Evolutionary conservation across 139 green algal genomes (phyloP).

Genomic region (Axilococcus clingmanii): DNA sequence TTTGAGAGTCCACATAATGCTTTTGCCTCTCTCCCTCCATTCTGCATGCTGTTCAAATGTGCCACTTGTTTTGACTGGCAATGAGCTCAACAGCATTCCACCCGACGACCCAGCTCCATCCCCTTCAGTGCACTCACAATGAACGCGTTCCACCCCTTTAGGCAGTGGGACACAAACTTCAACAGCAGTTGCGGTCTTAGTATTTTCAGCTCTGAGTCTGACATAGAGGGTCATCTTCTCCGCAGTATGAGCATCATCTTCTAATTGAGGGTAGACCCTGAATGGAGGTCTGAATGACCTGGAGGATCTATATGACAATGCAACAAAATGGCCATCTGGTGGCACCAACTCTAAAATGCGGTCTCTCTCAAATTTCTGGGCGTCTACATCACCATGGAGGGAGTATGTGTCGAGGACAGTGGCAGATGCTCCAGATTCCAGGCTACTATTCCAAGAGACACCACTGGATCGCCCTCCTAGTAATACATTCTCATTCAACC

Average conservation of each 20-base stretch:
- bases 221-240: conserved; percentile 30
- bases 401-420: conserved; percentile 26
- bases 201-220: conserved; percentile 16
- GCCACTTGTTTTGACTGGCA: conserved; percentile 7
- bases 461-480: conserved; percentile 38
- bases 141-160: conserved; percentile 40
- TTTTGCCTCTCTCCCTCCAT: conserved; percentile 49
- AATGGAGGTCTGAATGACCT: conserved; percentile 83
- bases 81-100: not conserved
- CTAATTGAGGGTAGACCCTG: conserved; percentile 54
- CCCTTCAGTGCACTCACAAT: conserved; percentile 36
- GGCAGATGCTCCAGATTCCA: not conserved
- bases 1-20: conserved; percentile 59
- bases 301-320: conserved; percentile 89
- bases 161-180: conserved; percentile 66
- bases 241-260: conserved; percentile 43
- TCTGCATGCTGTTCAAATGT: conserved; percentile 49
- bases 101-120: not conserved
- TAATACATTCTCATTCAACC: conserved; percentile 79
- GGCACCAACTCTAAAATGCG: conserved; percentile 79
- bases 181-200: conserved; percentile 48
- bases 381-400: conserved; percentile 75
- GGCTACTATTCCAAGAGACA: conserved; percentile 3
- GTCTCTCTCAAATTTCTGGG: conserved; percentile 81
- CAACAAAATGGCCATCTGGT: conserved; percentile 80